These are phyloP conservation scores for Arabidopsis hybrid DNA, from an alignment of 441 rosid genomes.

Conservation along the genomic window DNA sequence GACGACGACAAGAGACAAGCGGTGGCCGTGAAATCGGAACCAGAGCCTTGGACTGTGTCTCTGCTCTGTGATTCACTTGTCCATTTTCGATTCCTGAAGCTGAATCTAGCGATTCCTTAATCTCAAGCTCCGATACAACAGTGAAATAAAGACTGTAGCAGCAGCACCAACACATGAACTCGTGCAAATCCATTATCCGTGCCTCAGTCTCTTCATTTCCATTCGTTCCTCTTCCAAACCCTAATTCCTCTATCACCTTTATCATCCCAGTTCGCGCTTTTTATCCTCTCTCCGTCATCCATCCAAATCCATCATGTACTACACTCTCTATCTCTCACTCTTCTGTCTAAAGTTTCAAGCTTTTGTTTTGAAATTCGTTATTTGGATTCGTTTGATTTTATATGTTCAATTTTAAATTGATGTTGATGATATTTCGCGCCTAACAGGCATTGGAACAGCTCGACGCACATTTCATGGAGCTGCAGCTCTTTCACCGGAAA, in stretches of 20 bases:
- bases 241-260: conserved; percentile 33
- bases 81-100: neutral
- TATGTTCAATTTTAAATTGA: neutral
- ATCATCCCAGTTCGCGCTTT: conserved; percentile 43
- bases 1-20: conserved; percentile 14
- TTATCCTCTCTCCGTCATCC: conserved; percentile 35
- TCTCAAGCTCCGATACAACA: conserved; percentile 1
- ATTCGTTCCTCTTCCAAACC: conserved; percentile 36
- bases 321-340: neutral
- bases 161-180: conserved; percentile 45
- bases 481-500: conserved; percentile 39
- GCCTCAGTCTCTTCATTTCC: conserved; percentile 46
- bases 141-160: neutral
- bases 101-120: neutral
- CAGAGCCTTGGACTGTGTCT: neutral
- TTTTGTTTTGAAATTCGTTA: neutral
- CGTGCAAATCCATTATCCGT: conserved; percentile 56
- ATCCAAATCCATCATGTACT: conserved; percentile 42
- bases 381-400: neutral
- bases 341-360: neutral
- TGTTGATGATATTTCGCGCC: conserved; percentile 7
- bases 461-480: conserved; percentile 40
- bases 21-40: conserved; percentile 5
- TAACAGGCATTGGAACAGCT: conserved; percentile 35
- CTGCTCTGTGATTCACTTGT: neutral